phyloP scores from a whole-genome alignment of 106 monocot species.

The Apostasia ramifera region DNA sequence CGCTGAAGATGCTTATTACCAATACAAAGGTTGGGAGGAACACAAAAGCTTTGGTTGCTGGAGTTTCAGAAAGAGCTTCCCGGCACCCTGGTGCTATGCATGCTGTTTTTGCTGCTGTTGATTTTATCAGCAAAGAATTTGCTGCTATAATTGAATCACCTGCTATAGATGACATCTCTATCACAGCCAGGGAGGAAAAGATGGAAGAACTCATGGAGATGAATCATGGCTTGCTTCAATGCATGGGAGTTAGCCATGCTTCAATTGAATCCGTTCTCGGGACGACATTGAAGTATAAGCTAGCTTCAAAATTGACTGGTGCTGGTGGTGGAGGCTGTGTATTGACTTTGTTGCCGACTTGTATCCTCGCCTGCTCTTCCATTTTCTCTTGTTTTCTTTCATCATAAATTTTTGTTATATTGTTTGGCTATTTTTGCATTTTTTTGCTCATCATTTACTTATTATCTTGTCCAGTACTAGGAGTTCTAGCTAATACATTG shows the following conservation, averaged over 20 bases:
- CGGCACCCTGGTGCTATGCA: constrained; percentile 79
- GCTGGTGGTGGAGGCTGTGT: constrained; percentile 99
- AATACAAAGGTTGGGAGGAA: constrained; percentile 89
- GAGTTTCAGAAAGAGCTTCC: constrained; percentile 62
- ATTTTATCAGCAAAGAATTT: constrained; percentile 78
- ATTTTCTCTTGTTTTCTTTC: not conserved
- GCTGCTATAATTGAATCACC: constrained; percentile 41
- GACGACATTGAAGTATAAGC: constrained; percentile 64
- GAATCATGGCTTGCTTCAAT: constrained; percentile 89
- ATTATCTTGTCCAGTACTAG: not conserved
- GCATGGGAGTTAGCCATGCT: constrained; percentile 93
- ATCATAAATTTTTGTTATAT: not conserved
- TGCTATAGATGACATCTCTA: constrained; percentile 45
- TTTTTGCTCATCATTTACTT: not conserved
- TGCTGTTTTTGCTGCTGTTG: constrained; percentile 68
- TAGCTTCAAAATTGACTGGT: constrained; percentile 86
- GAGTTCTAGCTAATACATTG: not conserved
- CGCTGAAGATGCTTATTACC: constrained; percentile 87
- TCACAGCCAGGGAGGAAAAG: constrained; percentile 62
- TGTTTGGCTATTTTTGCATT: not conserved
- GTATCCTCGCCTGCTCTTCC: constrained; percentile 48
- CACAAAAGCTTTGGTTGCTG: constrained; percentile 78
- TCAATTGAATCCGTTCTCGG: constrained; percentile 77
- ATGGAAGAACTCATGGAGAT: constrained; percentile 89
- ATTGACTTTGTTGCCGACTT: constrained; percentile 67